Percentiles rank a stretch among this genome's conserved stretches.
phyloP scores from a whole-genome alignment of 768 basidiomycete species.

The Auricularia sp. region DNA sequence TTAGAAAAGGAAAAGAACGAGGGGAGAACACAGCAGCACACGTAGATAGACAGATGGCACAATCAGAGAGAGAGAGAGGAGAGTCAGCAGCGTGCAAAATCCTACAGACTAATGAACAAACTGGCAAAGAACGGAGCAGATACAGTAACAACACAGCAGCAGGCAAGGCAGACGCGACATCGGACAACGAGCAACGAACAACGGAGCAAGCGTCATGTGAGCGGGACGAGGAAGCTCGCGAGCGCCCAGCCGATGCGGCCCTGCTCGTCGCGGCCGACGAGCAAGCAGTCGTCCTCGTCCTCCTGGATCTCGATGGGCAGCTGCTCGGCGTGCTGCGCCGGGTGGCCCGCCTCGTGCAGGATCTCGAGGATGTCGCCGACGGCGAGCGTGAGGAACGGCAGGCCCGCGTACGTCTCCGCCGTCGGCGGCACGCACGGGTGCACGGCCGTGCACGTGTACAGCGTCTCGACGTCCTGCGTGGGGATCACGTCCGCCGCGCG shows the following conservation, averaged over 20 bases:
- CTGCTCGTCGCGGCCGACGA: slow-evolving; percentile 51
- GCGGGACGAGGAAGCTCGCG: slow-evolving; percentile 68
- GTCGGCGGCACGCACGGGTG: slow-evolving; percentile 58
- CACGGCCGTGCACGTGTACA: slow-evolving; percentile 60
- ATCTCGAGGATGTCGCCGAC: slow-evolving; percentile 57
- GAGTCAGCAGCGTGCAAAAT: too few species aligned
- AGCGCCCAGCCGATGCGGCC: slow-evolving; percentile 69
- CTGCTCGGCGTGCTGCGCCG: slow-evolving; percentile 52
- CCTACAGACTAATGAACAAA: too few species aligned
- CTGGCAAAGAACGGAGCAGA: too few species aligned
- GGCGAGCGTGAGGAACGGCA: slow-evolving; percentile 67
- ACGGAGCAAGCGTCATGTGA: slow-evolving; percentile 21
- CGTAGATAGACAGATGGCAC: too few species aligned
- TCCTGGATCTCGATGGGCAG: slow-evolving; percentile 48
- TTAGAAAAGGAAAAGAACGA: not conserved
- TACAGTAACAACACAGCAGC: not conserved
- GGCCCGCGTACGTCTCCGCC: slow-evolving; percentile 56
- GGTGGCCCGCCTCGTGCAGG: slow-evolving; percentile 69
- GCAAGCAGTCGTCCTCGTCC: slow-evolving; percentile 64
- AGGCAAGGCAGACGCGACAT: not conserved
- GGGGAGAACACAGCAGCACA: too few species aligned
- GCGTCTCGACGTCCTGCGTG: slow-evolving; percentile 58
- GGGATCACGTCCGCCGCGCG: slow-evolving; percentile 29
- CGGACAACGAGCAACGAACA: not conserved
- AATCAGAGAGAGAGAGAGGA: too few species aligned